phyloP scores from a whole-genome alignment of 768 basidiomycete genomes.

The Lanmaoa pseudosensibilis region DNA sequence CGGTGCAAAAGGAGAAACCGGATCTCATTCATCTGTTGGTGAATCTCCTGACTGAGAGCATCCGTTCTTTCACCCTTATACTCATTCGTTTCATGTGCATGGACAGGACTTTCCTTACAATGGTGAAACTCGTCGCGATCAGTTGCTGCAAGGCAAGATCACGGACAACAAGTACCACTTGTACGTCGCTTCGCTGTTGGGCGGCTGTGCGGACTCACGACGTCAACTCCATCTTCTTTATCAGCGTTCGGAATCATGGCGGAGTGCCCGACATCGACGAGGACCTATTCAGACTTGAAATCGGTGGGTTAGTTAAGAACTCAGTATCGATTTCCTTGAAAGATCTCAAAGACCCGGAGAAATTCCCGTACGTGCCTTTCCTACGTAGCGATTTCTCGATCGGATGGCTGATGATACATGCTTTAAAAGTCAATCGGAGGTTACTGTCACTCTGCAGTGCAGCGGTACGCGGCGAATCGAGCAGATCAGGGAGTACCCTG shows the following conservation, averaged over 20 bases:
- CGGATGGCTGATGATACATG: neutral
- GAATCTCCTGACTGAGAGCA: neutral
- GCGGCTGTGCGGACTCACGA: neutral
- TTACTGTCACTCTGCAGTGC: slow-evolving; percentile 56
- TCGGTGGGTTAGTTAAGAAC: slow-evolving; percentile 51
- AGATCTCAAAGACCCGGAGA: slow-evolving; percentile 47
- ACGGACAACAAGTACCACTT: slow-evolving; percentile 52
- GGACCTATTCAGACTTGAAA: slow-evolving; percentile 48
- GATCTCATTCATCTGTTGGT: slow-evolving; percentile 48
- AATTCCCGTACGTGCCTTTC: slow-evolving; percentile 43
- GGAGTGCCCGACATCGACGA: slow-evolving; percentile 51
- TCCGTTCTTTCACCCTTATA: too few species aligned
- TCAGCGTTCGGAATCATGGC: slow-evolving; percentile 54
- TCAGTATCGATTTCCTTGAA: slow-evolving; percentile 44
- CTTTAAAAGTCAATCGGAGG: slow-evolving; percentile 41
- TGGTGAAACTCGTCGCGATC: slow-evolving; percentile 47
- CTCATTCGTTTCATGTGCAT: neutral
- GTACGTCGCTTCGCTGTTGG: slow-evolving; percentile 30
- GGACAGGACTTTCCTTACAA: slow-evolving; percentile 52
- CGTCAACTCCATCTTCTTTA: neutral
- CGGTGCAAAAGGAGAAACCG: slow-evolving; percentile 51
- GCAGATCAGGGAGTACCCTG: slow-evolving; percentile 52
- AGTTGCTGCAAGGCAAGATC: slow-evolving; percentile 45
- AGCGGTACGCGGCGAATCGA: slow-evolving; percentile 53
- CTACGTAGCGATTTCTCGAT: too few species aligned